phyloP scores from a whole-genome alignment of 805 yeast species.

The Saccharomyces kudriavzevii region DNA sequence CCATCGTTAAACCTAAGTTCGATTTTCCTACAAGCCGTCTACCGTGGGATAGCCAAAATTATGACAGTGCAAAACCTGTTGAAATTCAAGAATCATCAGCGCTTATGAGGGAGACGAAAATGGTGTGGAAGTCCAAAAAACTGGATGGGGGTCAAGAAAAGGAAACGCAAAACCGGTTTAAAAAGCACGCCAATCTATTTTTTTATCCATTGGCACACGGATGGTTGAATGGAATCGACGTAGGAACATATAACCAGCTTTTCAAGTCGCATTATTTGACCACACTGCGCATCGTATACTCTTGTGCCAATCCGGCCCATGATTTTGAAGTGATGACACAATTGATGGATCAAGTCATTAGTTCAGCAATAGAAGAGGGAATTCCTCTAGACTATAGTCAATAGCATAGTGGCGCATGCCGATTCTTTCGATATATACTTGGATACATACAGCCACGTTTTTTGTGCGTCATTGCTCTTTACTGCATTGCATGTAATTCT shows the following conservation, averaged over 20 bases:
- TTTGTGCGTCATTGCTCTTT: not conserved
- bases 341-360: slow-evolving; percentile 22
- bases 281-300: slow-evolving; percentile 39
- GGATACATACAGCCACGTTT: not conserved
- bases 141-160: slow-evolving; percentile 7
- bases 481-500: not conserved
- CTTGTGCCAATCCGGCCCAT: slow-evolving; percentile 40
- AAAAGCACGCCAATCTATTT: slow-evolving; percentile 35
- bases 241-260: slow-evolving; percentile 46
- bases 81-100: not conserved
- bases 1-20: slow-evolving; percentile 33
- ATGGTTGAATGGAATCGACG: slow-evolving; percentile 47
- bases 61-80: not conserved
- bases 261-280: slow-evolving; percentile 44
- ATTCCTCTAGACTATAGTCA: slow-evolving; percentile 5
- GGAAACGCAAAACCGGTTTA: slow-evolving; percentile 23
- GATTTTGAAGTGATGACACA: slow-evolving; percentile 32
- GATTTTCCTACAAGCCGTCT: slow-evolving; percentile 31
- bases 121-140: slow-evolving; percentile 32
- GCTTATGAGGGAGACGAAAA: slow-evolving; percentile 1
- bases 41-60: slow-evolving; percentile 23
- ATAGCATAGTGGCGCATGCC: not conserved
- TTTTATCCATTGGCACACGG: slow-evolving; percentile 47
- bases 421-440: not conserved
- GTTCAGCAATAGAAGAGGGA: slow-evolving; percentile 18